A percentile compares a stretch with the other conserved stretches of the same genome.
phyloP scores from a whole-genome alignment of 352 stramenopile species.

The Elongisporangium undulatum region DNA sequence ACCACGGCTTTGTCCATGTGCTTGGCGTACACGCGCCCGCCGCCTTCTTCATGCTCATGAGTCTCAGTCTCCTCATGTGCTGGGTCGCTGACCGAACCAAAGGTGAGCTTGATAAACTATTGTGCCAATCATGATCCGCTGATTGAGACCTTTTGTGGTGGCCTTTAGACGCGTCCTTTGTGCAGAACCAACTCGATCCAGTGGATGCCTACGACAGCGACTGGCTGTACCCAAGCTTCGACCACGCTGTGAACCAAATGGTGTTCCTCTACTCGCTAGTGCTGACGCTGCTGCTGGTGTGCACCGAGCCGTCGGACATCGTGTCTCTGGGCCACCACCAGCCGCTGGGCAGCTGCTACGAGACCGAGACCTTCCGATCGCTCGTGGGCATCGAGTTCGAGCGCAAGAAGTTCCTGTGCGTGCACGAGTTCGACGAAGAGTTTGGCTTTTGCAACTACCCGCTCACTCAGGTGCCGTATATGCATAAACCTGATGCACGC shows the following conservation, averaged over 20 bases:
- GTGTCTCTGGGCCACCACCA: constrained; percentile 77
- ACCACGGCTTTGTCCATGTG: constrained; percentile 51
- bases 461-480: constrained; percentile 55
- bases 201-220: constrained; percentile 79
- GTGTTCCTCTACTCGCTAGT: constrained; percentile 67
- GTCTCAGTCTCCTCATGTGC: constrained; percentile 42
- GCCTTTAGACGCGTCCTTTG: constrained; percentile 37
- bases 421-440: constrained; percentile 78
- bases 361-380: constrained; percentile 54
- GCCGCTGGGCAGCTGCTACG: constrained; percentile 58
- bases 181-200: constrained; percentile 49
- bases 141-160: constrained; percentile 3
- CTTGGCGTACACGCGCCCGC: constrained; percentile 50
- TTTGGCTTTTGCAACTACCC: constrained; percentile 83
- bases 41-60: constrained; percentile 43
- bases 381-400: constrained; percentile 48
- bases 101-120: constrained; percentile 16
- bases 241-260: constrained; percentile 83
- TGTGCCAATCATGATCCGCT: background rate
- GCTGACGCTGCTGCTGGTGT: constrained; percentile 46
- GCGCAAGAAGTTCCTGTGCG: constrained; percentile 70
- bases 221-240: constrained; percentile 67
- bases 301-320: constrained; percentile 64
- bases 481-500: background rate
- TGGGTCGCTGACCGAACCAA: constrained; percentile 73